Evolutionary conservation across 2,329 filamentous ascomycete genomes (phyloP).

Genomic region (Exophiala mesophila): DNA sequence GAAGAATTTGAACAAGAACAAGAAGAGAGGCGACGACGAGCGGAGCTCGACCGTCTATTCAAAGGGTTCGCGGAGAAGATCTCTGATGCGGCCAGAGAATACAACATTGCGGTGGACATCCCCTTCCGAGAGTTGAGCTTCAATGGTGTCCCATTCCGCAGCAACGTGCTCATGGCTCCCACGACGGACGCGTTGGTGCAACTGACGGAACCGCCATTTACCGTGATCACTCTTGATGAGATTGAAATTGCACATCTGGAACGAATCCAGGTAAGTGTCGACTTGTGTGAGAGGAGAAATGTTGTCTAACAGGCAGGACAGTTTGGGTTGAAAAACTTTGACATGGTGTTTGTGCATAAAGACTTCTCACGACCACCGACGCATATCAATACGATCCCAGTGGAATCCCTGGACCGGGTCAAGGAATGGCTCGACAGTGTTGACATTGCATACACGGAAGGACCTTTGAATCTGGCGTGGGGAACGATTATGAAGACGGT

Average conservation of each 20-base stretch:
- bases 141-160: slow-evolving; percentile 91
- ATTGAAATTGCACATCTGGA: slow-evolving; percentile 96
- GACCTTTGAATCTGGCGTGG: slow-evolving; percentile 97
- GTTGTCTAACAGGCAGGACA: slow-evolving; percentile 40
- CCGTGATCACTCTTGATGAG: slow-evolving; percentile 90
- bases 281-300: no score
- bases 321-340: slow-evolving; percentile 98
- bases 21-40: slow-evolving; percentile 84
- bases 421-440: slow-evolving; percentile 97
- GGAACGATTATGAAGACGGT: slow-evolving; percentile 99
- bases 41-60: slow-evolving; percentile 92
- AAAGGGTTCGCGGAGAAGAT: slow-evolving; percentile 97
- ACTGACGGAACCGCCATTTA: slow-evolving; percentile 92
- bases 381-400: slow-evolving; percentile 97
- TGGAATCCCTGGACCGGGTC: slow-evolving; percentile 88
- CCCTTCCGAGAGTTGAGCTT: slow-evolving; percentile 95
- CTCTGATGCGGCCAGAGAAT: slow-evolving; percentile 85
- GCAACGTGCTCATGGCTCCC: slow-evolving; percentile 91
- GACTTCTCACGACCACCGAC: slow-evolving; percentile 87
- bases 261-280: slow-evolving; percentile 65
- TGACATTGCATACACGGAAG: slow-evolving; percentile 90
- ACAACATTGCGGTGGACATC: slow-evolving; percentile 89
- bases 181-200: slow-evolving; percentile 97
- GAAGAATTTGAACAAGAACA: slow-evolving; percentile 99
- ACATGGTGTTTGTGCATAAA: slow-evolving; percentile 97